Evolutionary conservation across 495 filamentous ascomycete genomes (phyloP).

Genomic region (Hypoxylon intermedium): DNA sequence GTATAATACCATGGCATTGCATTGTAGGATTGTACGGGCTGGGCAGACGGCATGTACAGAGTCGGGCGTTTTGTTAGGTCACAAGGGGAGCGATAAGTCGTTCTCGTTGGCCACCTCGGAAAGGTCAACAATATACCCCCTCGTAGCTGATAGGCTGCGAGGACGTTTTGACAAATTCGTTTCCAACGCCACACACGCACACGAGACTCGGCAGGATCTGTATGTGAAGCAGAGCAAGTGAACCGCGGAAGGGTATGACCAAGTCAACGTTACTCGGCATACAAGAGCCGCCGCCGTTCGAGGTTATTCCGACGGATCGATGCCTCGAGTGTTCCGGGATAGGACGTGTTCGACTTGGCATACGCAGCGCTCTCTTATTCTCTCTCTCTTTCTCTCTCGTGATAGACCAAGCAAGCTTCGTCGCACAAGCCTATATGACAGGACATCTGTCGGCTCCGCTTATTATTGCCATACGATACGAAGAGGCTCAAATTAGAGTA

Average conservation of each 20-base stretch:
- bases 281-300: constrained; percentile 32
- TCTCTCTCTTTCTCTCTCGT: no score
- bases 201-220: constrained; percentile 15
- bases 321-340: constrained; percentile 21
- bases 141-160: constrained; percentile 23
- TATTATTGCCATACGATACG: neutral
- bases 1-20: constrained; percentile 38
- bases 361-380: no score
- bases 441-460: neutral
- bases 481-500: neutral
- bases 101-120: constrained; percentile 29
- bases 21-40: constrained; percentile 30
- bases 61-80: constrained; percentile 20
- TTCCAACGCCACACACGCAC: constrained; percentile 19
- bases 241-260: constrained; percentile 21
- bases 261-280: constrained; percentile 34
- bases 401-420: no score
- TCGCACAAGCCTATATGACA: neutral
- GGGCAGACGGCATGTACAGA: constrained; percentile 12
- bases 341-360: neutral
- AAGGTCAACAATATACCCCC: constrained; percentile 36
- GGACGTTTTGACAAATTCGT: constrained; percentile 13
- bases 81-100: constrained; percentile 20
- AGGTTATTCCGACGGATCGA: constrained; percentile 33
- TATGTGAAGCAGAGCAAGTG: neutral